Evolutionary conservation across 768 basidiomycete genomes (phyloP).

Genomic region (Basidioascus undulatus): DNA sequence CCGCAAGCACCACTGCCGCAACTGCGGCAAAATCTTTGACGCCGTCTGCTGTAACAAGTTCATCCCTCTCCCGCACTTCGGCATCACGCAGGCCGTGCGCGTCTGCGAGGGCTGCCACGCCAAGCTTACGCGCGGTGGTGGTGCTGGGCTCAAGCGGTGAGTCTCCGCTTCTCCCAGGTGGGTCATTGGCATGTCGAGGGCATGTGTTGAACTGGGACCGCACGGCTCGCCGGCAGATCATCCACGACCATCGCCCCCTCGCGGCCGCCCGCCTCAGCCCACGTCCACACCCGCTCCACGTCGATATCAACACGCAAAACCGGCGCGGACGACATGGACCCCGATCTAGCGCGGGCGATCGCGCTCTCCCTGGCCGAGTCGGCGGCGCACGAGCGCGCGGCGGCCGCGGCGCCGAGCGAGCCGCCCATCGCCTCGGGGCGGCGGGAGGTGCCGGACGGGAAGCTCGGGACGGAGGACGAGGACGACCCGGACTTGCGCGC

Average conservation of each 20-base stretch:
- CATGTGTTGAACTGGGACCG: no score
- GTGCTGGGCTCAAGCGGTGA: constrained; percentile 5
- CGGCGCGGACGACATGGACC: constrained; percentile 34
- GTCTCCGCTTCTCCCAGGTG: neutral
- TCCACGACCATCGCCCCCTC: neutral
- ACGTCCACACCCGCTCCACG: neutral
- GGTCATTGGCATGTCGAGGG: neutral
- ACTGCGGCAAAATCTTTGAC: constrained; percentile 92
- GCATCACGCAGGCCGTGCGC: constrained; percentile 71
- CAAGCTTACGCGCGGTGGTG: constrained; percentile 27
- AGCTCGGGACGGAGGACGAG: constrained; percentile 33
- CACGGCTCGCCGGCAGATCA: neutral
- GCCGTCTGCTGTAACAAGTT: constrained; percentile 70
- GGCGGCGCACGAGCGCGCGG: constrained; percentile 30
- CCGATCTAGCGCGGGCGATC: constrained; percentile 80
- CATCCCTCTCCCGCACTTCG: constrained; percentile 71
- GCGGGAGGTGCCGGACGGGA: constrained; percentile 1
- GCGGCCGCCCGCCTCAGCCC: neutral
- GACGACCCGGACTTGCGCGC: constrained; percentile 79
- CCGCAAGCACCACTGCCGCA: constrained; percentile 92
- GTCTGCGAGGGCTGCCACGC: constrained; percentile 75
- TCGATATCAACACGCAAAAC: constrained; percentile 14
- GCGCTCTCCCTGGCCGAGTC: constrained; percentile 68
- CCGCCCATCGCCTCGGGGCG: neutral
- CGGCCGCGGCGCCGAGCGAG: constrained; percentile 20